phyloP scores from a whole-genome alignment of 495 filamentous ascomycete species.

The Penicillium manginii region DNA sequence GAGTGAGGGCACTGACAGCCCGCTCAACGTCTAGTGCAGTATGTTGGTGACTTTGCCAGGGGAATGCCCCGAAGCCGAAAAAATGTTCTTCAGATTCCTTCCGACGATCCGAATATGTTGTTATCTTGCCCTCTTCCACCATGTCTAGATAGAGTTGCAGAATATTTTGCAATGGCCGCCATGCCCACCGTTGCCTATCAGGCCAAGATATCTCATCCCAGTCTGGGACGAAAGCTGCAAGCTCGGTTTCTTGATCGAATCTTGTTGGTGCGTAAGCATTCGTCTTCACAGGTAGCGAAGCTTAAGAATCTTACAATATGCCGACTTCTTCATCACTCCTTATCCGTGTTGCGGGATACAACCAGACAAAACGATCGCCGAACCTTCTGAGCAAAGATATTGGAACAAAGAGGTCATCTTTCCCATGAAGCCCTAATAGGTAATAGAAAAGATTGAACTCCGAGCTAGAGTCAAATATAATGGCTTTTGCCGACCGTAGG shows the following conservation, averaged over 20 bases:
- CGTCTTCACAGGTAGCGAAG: too few species aligned
- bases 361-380: constrained; percentile 15
- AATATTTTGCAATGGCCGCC: constrained; percentile 13
- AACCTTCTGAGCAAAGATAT: neutral
- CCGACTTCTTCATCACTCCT: constrained; percentile 18
- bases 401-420: neutral
- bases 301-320: constrained; percentile 13
- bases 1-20: constrained; percentile 12
- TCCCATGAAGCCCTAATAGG: constrained; percentile 8
- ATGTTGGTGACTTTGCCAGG: constrained; percentile 12
- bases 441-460: constrained; percentile 18
- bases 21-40: constrained; percentile 12
- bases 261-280: too few species aligned
- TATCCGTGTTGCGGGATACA: constrained; percentile 5
- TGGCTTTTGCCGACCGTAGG: constrained; percentile 13
- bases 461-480: constrained; percentile 5
- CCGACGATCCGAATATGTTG: constrained; percentile 5
- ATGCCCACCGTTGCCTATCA: constrained; percentile 7
- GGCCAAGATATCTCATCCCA: constrained; percentile 1
- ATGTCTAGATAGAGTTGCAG: constrained; percentile 13
- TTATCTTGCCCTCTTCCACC: constrained; percentile 18
- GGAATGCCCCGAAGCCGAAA: too few species aligned
- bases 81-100: too few species aligned
- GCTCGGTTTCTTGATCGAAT: constrained; percentile 20
- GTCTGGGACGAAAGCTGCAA: constrained; percentile 14